Base-by-base conservation (phyloP, 306 rosid species). In the Astragalus glycyphyllos region DNA sequence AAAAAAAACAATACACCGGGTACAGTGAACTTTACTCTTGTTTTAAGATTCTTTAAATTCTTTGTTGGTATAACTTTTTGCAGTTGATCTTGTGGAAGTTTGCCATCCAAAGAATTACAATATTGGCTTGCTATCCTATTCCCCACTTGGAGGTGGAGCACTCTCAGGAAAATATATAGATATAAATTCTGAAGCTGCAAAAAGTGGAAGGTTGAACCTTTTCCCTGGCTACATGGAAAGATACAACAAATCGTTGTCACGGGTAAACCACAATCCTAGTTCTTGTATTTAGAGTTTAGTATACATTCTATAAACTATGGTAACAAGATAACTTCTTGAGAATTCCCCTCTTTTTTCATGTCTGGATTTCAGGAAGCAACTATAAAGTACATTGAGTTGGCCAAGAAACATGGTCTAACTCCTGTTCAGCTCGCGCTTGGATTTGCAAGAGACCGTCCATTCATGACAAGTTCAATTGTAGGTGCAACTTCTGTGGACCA, bases 191-290 rank as follows among this genome's bases (percentile, higher is more conserved):
- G 84, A 83, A 71, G 89, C 86, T 77, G 85, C 88, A 8, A 68
- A 63, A 77, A 82, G 50, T 50, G 97, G 92, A 85, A 78, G 98
- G 81, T 0, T 94, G n/a, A 89, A 80, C 65, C 94, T 87, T 78
- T 89, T 90, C 77, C 95, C 98, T 1, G 85, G 88, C 57, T 90
- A 83, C 87, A 94, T 90, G 96, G 96, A 89, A 72, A 89, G 96
- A 94, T 90, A 90, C 72, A 86, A 86, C 77, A 58, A 80, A 83
- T 90, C 97, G 8, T 2, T 65, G 57, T 65, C 98, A 41, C 87
- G 77, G 92, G 98, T 94, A 87, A 13, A 81, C 41, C 35, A 8
- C 16, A 40, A 41, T 46, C 66, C 44, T 20, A 40, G 17, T 42
- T 71, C 55, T 57, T 60, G 37, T 68, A 31, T 68, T 72, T 55